Conservation (phyloP, 2,329 filamentous ascomycete species). For the Lasiodiplodia sp. region DNA sequence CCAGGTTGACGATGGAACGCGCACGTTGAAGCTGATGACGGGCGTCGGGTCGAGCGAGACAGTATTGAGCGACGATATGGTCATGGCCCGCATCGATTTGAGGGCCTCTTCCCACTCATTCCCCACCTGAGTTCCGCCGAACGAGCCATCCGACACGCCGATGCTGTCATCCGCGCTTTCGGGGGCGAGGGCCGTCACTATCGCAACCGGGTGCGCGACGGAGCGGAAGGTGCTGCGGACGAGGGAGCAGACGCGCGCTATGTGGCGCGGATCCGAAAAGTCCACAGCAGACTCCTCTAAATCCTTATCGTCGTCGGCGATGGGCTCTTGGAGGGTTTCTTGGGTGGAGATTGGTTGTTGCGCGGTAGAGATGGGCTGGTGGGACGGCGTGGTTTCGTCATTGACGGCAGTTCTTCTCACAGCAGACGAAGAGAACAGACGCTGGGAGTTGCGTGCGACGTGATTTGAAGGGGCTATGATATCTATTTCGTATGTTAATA, state of each 20-base stretch:
- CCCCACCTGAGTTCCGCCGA: neutral
- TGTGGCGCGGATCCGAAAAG: no score
- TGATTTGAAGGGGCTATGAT: neutral
- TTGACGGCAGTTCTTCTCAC: neutral
- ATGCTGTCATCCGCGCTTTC: constrained; percentile 5
- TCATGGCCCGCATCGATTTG: constrained; percentile 55
- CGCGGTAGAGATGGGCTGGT: neutral
- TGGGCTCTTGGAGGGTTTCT: neutral
- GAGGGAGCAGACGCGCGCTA: neutral
- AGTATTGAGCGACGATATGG: constrained; percentile 68
- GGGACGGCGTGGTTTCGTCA: neutral
- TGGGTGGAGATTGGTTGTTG: neutral
- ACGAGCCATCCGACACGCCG: neutral
- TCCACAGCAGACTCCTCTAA: neutral
- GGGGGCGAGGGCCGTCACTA: constrained; percentile 53
- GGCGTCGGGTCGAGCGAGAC: constrained; percentile 63
- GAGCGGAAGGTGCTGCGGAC: constrained; percentile 9
- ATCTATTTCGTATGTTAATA: neutral
- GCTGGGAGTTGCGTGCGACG: neutral
- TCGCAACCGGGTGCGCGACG: constrained; percentile 59
- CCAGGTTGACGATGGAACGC: constrained; percentile 63
- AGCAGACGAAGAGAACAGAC: neutral
- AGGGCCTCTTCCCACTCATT: neutral
- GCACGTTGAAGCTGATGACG: constrained; percentile 69
- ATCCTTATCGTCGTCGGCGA: neutral